Evolutionary conservation across 257 asterid genomes (phyloP), one percentile per base, ranked within the genome.

Genomic region (Mentha longifolia): DNA sequence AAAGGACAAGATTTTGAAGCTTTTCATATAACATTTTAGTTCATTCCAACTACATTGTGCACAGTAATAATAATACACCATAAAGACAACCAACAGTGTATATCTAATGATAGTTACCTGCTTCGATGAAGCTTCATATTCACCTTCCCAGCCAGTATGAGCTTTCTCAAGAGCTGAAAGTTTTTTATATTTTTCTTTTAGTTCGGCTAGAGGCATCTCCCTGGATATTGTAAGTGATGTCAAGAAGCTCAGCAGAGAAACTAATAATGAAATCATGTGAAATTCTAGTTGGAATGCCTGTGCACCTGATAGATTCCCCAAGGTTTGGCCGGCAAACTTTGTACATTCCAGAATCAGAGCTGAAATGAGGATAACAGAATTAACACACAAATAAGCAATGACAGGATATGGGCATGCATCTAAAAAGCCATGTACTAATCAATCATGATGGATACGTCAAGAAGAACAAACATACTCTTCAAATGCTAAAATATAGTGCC

Each of bases 271-370:
- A 69, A 69, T 72, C 56, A 57, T 57, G 56, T 49, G 45, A 68
- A 71, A 79, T 74, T 65, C 49, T 52, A 56, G 47, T 52, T 16
- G 60, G 57, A 54, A 69, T 37, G 49, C 28, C 65, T 50, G 62
- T 57, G 80, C 42, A 95, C 98, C 99, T 89, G 80, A 94, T 81
- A 67, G 96, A 88, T 80, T 91, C 99, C 80, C 99, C 98, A 33
- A 87, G 82, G 72, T 93, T 85, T 60, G 98, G 99, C 57, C 99
- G 97, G 81, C 57, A 88, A 75, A 95, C 81, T 84, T 89, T 89
- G 87, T 79, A 89, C 84, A 79, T 68, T 77, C 91, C 89, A 66
- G 96, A 81, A 76, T 84, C 85, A 82, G 86, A 80, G 68, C 99
- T 95, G 90, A 77, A 86, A 66, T 67, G 61, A 68, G 65, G 65